Base-by-base conservation (phyloP, 202 grass and related monocot species). In the Brachypodium distachyon region DNA sequence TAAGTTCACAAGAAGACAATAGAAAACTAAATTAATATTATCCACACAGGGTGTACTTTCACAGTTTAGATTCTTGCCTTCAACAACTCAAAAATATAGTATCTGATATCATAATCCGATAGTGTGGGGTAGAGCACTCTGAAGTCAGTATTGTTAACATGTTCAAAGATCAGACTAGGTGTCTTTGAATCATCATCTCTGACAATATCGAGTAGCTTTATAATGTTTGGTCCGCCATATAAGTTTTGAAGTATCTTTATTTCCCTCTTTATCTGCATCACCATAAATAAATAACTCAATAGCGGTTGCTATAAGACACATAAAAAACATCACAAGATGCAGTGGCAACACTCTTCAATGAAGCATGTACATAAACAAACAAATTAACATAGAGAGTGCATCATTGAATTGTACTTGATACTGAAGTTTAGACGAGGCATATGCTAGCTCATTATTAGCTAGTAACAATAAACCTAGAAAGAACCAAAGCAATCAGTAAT, bases 191-290 rank as follows among this genome's bases (percentile, higher is more conserved):
- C 89, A 75, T 90, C 78, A 63, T 98, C 96, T 92, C 91, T 74
- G 79, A 98, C 96, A 88, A 95, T 85, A 84, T 98, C 96, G 7
- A 98, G 89, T 56, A 98, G 83, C 70, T 92, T 98, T 53, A 98
- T 49, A 85, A 98, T 92, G 81, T 95, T 98, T 2, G 89, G 82
- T 29, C 91, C 96, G 3, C 96, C 96, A 88, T 91, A 92, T 84
- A 98, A 88, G 87, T 98, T 98, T 48, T 98, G 91, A 74, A 98
- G 90, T 90, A 98, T 95, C 85, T 92, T 98, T 88, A 98, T 87
- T 92, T 98, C 91, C 78, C 96, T 95, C 89, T 92, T 98, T 83
- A 98, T 95, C 96, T 98, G 84, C 42, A 70, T 61, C 55, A 82
- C 27, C 66, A 71, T 67, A 85, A n/a, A n/a, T n/a, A 78, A 74